These are phyloP conservation scores for Fusarium hostae DNA, from an alignment of 2,329 filamentous ascomycete species.

Conservation along the genomic window DNA sequence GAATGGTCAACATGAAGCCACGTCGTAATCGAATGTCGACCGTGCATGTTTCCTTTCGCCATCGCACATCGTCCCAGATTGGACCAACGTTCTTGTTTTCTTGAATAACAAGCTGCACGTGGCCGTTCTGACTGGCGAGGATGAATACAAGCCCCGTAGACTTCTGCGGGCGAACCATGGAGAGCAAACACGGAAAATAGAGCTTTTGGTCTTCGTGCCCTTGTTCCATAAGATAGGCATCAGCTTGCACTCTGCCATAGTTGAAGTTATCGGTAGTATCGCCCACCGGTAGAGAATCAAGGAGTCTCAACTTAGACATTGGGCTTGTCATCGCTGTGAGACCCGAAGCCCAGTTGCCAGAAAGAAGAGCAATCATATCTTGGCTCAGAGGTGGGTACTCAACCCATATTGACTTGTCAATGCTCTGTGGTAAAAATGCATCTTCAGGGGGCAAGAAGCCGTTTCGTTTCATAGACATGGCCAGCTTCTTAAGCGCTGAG, in stretches of 20 bases:
- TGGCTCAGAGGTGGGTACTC: slow-evolving; percentile 79
- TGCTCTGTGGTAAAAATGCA: slow-evolving; percentile 76
- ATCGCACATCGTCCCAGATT: slow-evolving; percentile 84
- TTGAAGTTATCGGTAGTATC: slow-evolving; percentile 80
- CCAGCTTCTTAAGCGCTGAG: slow-evolving; percentile 76
- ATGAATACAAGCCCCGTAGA: slow-evolving; percentile 78
- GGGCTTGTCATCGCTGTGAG: slow-evolving; percentile 61
- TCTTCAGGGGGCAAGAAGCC: slow-evolving; percentile 78
- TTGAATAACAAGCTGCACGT: slow-evolving; percentile 80
- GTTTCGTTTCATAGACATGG: slow-evolving; percentile 86
- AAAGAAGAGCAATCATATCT: slow-evolving; percentile 76
- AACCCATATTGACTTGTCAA: slow-evolving; percentile 85
- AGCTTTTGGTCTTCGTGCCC: slow-evolving; percentile 75
- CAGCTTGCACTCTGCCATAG: slow-evolving; percentile 81
- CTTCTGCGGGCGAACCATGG: slow-evolving; percentile 75
- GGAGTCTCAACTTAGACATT: slow-evolving; percentile 62
- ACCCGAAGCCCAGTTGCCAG: slow-evolving; percentile 66
- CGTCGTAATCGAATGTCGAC: slow-evolving; percentile 78
- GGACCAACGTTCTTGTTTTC: slow-evolving; percentile 73
- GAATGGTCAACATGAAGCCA: slow-evolving; percentile 77
- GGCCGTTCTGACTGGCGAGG: slow-evolving; percentile 81
- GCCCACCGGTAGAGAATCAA: slow-evolving; percentile 79
- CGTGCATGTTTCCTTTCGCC: slow-evolving; percentile 74
- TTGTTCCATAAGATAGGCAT: slow-evolving; percentile 78
- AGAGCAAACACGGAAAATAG: slow-evolving; percentile 78